Evolutionary conservation across 805 yeast genomes (phyloP), one percentile per base, ranked within the genome.

Genomic region (Sugiyamaella americana): DNA sequence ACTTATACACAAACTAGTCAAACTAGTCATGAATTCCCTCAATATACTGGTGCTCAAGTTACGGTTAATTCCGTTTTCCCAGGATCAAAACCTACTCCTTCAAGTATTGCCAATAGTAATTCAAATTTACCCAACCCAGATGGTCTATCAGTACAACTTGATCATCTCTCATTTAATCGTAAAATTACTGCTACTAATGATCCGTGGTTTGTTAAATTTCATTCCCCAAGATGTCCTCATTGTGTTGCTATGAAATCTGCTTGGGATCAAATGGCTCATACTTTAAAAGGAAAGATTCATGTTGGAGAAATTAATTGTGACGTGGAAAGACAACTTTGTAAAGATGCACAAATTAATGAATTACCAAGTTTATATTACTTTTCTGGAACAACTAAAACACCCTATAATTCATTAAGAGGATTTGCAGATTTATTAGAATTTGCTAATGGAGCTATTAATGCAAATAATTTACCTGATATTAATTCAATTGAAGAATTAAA

Each of bases 271-370:
- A 53, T 66, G 40, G 72, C 74, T 5, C 43, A 44, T 11, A 40
- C 51, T 36, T 51, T 59, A 47, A 52, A 57, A 46, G 65, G 66
- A 26, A 41, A 50, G 41, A 51, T 70, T 40, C 66, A 69, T 44
- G 59, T 69, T 13, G 74, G 69, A 13, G 69, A 65, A 29, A 65
- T 70, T 36, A 63, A 70, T 53, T 70, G 74, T 45, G 67, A 64
- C 39, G 55, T 45, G 29, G 55, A 66, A 37, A 37, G 48, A 17
- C 46, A 53, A 22, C 52, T 65, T 8, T 70, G 74, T 53, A 49
- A 52, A 8, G 61, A 53, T 13, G 61, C 58, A n/a, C 59, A 57
- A n/a, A 51, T 69, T 10, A 48, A 45, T 3, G 37, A 36, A 20
- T 18, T 46, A 10, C 66, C 66, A 2, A 50, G 58, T 10, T 47